Base-by-base conservation (phyloP, 1,139 yeast species). In the Taiozyma onychis region DNA sequence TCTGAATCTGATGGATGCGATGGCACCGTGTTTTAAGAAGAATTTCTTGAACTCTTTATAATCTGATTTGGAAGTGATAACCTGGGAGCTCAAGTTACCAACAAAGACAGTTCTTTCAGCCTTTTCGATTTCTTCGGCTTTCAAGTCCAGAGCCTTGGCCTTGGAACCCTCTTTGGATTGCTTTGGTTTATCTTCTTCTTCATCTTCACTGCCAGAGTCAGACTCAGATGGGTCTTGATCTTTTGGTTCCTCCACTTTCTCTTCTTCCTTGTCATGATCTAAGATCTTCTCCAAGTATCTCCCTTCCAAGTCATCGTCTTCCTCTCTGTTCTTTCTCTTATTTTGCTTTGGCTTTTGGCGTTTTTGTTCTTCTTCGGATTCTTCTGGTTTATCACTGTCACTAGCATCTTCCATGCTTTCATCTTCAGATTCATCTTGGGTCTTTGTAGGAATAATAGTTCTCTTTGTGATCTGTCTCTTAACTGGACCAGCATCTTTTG, bases 81-180 rank as follows among this genome's bases (percentile, higher is more conserved):
- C 90, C 2, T 73, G 63, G 37, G 82, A 71, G 21, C 88, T 80
- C 24, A 93, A 80, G 66, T 95, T 95, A 45, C 98, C 98, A 13
- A 95, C 85, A 64, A 95, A 95, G 1, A 91, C 74, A 0, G 99
- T 93, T 60, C 85, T 78, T 60, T 88, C 93, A 2, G 97, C 96
- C 67, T 90, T 88, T 59, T 80, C 88, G 49, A 89, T 73, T 65
- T 90, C 97, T 11, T 69, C 67, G 55, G 83, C 88, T 60, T 84
- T 85, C 48, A 83, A 59, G 48, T 72, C 75, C 10, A 67, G 52
- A 6, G 59, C 68, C 43, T 64, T 65, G 9, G 71, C 74, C 10
- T 53, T 57, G 6, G 54, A 47, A 7, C 56, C 56, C 11, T 56
- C 48, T 21, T 48, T 54, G 6, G 45, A 44, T 42, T 49, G 47